Evolutionary conservation across 352 stramenopile genomes (phyloP), one percentile per base, ranked within the genome.

Genomic region (Pythium biforme): DNA sequence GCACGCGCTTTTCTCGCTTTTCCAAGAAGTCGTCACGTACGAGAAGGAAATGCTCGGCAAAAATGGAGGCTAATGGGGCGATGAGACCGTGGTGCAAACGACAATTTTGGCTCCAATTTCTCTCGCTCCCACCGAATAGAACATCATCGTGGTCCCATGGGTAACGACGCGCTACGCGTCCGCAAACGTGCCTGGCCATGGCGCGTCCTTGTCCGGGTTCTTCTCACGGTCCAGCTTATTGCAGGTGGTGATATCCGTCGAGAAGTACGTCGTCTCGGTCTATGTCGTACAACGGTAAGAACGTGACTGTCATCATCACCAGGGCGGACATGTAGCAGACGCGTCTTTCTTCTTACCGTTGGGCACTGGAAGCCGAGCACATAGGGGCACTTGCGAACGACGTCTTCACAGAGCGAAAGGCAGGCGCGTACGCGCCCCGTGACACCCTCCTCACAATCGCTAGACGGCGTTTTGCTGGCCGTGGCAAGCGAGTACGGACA

Each of bases 1-100:
- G 26, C 93, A 98, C 74, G 59, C 95, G 3, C 71, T 99, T 22
- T 98, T 98, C 43, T 92, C 83, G 9, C 66, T 98, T 26, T 98
- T 92, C 62, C 60, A 79, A 51, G 87, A 96, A 65, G 90, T 94
- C 20, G 58, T 81, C 31, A 41, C 51, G 40, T 86, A 87, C 67
- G 76, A 90, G 66, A 76, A 70, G 63, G 69, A 86, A 20, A 57
- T 74, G 67, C 46, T 66, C 9, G 17, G 26, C 0, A 49, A 41
- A 26, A 4, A 12, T 1, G 3, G 17, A 15, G 10, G 19, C n/a
- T n/a, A 17, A 14, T 8, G 40, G 27, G 6, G 19, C 25, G 29
- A 26, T 55, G 27, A 51, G 15, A 8, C 34, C 27, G 12, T 40
- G 40, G 26, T 25, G 3, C 39, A 59, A n/a, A n/a, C n/a, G n/a